Conservation (phyloP, 306 rosid genomes). For the Cucurbita maxima region DNA sequence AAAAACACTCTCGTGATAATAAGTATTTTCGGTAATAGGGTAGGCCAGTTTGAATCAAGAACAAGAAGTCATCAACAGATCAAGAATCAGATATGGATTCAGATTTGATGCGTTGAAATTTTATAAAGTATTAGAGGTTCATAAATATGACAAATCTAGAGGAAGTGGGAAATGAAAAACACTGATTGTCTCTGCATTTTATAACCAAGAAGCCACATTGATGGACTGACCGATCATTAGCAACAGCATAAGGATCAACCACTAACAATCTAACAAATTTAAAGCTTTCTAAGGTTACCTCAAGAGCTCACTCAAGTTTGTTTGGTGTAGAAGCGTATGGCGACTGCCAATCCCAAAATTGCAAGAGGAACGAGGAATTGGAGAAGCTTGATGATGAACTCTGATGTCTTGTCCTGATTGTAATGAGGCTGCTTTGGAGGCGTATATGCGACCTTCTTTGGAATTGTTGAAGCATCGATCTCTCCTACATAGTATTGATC, state of each 20-base stretch:
- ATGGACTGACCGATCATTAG: background rate
- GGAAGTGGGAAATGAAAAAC: background rate
- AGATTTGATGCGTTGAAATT: background rate
- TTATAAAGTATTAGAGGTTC: background rate
- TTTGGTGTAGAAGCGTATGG: slow-evolving; percentile 38
- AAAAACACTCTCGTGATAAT: background rate
- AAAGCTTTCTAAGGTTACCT: background rate
- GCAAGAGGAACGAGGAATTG: slow-evolving; percentile 46
- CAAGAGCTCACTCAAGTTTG: slow-evolving; percentile 13
- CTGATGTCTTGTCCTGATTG: slow-evolving; percentile 48
- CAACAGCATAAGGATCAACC: background rate
- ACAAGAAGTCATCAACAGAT: background rate
- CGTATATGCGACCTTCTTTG: slow-evolving; percentile 18
- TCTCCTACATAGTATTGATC: slow-evolving; percentile 30
- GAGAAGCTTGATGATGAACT: slow-evolving; percentile 41
- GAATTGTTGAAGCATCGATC: slow-evolving; percentile 32
- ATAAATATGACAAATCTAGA: background rate
- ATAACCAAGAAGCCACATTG: background rate
- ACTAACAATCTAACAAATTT: background rate
- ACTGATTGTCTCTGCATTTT: background rate
- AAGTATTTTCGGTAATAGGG: background rate
- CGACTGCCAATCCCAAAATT: slow-evolving; percentile 40
- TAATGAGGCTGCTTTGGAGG: slow-evolving; percentile 47
- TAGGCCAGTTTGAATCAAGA: background rate
- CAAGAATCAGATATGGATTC: background rate